Percentiles rank a stretch among this genome's conserved stretches.
Evolutionary conservation across 495 filamentous ascomycete species (phyloP).

Genomic region (Aspergillus sclerotiicarbonarius): DNA sequence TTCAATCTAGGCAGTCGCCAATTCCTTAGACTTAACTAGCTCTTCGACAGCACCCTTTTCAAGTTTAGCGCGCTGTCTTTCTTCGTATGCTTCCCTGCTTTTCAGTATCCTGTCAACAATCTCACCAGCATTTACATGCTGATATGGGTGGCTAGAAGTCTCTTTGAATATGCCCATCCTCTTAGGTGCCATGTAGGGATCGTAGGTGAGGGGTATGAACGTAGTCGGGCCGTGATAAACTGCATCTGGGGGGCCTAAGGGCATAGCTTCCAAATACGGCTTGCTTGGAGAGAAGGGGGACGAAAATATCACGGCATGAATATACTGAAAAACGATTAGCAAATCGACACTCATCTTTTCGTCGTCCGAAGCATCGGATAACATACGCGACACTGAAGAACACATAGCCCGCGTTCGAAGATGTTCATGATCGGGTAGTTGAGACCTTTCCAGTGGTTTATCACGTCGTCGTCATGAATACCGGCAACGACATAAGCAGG

Average conservation of each 20-base stretch:
- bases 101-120: conserved; percentile 90
- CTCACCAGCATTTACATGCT: conserved; percentile 84
- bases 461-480: conserved; percentile 89
- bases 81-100: conserved; percentile 81
- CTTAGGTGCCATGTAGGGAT: conserved; percentile 80
- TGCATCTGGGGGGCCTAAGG: conserved; percentile 69
- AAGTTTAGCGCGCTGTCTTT: conserved; percentile 82
- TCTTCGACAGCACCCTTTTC: conserved; percentile 75
- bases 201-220: conserved; percentile 82
- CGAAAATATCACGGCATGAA: conserved; percentile 82
- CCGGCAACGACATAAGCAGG: conserved; percentile 86
- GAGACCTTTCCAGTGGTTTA: conserved; percentile 92
- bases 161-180: conserved; percentile 75
- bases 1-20: conserved; percentile 5
- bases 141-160: conserved; percentile 70
- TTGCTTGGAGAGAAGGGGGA: conserved; percentile 81
- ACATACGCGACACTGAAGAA: conserved; percentile 85
- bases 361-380: background rate
- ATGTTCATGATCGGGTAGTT: conserved; percentile 99
- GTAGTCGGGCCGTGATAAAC: conserved; percentile 95
- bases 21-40: conserved; percentile 39
- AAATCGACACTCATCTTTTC: conserved; percentile 8
- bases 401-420: conserved; percentile 91
- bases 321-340: conserved; percentile 58
- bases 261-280: conserved; percentile 70